A percentile compares a stretch with the other conserved stretches of the same genome.
Evolutionary conservation across 2,329 filamentous ascomycete genomes (phyloP).

Genomic region (Westerdykella aurantiaca): DNA sequence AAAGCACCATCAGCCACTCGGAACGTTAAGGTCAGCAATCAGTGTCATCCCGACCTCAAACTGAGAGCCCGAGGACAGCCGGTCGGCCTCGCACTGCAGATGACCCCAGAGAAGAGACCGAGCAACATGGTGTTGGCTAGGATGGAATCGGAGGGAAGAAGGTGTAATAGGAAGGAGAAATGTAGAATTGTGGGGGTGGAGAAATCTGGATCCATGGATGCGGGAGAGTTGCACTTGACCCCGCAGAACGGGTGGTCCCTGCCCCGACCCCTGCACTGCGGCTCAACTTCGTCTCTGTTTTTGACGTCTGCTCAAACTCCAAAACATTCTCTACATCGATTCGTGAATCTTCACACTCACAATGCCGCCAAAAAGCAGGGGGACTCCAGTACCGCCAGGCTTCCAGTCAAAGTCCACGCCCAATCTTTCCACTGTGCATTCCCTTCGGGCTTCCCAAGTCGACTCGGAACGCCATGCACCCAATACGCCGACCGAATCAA

Average conservation of each 20-base stretch:
- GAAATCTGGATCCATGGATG: no score
- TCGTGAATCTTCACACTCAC: not conserved
- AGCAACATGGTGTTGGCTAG: no score
- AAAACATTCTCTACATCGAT: not conserved
- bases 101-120: no score
- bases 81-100: no score
- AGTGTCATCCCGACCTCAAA: no score
- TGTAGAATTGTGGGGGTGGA: no score
- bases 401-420: slow-evolving; percentile 45
- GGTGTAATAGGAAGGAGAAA: no score
- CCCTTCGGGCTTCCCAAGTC: slow-evolving; percentile 19
- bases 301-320: not conserved
- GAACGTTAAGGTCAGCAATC: not conserved
- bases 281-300: not conserved
- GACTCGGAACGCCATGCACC: slow-evolving; percentile 3
- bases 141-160: no score
- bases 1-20: not conserved
- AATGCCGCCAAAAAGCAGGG: slow-evolving; percentile 44
- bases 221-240: not conserved
- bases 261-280: not conserved
- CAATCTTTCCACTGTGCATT: slow-evolving; percentile 40
- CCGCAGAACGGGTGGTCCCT: not conserved
- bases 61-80: no score
- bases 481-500: not conserved
- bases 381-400: slow-evolving; percentile 33